Evolutionary conservation across 2,329 filamentous ascomycete species (phyloP), one percentile per base, ranked within the genome.

Genomic region (Davidsoniella australis): DNA sequence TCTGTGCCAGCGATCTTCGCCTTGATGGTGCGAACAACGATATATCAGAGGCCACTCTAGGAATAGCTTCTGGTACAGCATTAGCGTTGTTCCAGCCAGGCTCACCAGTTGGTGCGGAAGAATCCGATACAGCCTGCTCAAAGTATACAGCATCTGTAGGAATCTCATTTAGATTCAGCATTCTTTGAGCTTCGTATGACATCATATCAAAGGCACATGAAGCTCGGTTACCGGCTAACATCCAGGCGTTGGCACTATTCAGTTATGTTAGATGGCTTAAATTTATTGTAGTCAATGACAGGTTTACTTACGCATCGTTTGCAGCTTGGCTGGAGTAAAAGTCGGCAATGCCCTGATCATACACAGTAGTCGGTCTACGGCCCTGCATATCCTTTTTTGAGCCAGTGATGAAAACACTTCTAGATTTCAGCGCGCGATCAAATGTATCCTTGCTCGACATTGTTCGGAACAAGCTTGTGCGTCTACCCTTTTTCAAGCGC

Each of bases 1-100:
- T 69, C 51, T 68, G 68, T 10, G 69, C 61, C 36, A 72, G 56
- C 2, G 70, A 73, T 8, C 69, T 65, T 39, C 70, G 64, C 16
- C 70, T 65, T 50, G 69, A 63, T 4, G 70, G 68, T 24, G 67
- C 66, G 54, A 68, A 71, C 9, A 71, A 55, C 3, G 68, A 68
- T 2, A 66, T 53, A 24, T 75, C 71, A 5, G 72, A 74, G 50
- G 65, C 65, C n/a, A 63, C 60, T 10, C 66, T 62, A 10, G 60
- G 58, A 7, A 70, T 59, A 4, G 24, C 18, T 1, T 58, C 54
- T 3, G 60, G 48, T 33, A 33, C 8, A 18, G 55, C 59, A 10
- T 58, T 24, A 12, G 40, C 20, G 2, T 43, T 23, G n/a, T 16
- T 29, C 17, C n/a, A 4, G 3, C 24, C 50, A 5, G 57, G 47